Base-by-base conservation (phyloP, 148 eudicot genomes). In the Rhododendron henanense region DNA sequence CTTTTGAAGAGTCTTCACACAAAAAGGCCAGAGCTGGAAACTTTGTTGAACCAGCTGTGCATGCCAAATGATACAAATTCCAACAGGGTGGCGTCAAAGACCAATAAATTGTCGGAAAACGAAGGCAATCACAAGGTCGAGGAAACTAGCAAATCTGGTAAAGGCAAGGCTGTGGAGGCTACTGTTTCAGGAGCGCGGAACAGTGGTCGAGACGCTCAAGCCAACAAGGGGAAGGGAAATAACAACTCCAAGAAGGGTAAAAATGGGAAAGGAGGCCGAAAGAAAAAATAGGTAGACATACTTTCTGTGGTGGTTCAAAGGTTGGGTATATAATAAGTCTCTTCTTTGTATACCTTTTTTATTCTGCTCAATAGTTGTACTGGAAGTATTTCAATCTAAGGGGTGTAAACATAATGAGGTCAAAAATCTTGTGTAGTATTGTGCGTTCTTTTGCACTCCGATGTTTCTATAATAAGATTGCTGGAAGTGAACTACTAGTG, bases 201-300 rank as follows among this genome's bases (percentile, higher is more conserved):
- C 69, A 21, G 9, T 61, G 69, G 28, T 21, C 10, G 11, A 2
- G 69, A 21, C 6, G 35, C 71, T 16, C 47, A 83, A 35, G 76
- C 69, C 31, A 74, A n/a, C 65, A 83, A 61, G 65, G 83, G 75
- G n/a, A 83, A 83, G 81, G 78, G 83, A 47, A 87, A 87, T 31
- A 83, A 45, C 31, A 83, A 86, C 19, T 16, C 74, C 16, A 86
- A 81, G 73, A 86, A 83, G 53, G 18, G 69, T 5, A 83, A 75
- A 33, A 77, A 21, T 50, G 78, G 77, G 5, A 86, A 83, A 59
- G 61, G 81, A 44, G 82, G 85, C 69, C 69, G 25, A 39, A 86
- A 78, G 25, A 39, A 86, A 78, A 74, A 76, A 44, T 71, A 33
- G 53, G 55, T 23, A 57, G 19, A 18, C 8, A 1, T 76, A 39